phyloP scores from a whole-genome alignment of 2,329 filamentous ascomycete genomes.

The Botrytis aclada region DNA sequence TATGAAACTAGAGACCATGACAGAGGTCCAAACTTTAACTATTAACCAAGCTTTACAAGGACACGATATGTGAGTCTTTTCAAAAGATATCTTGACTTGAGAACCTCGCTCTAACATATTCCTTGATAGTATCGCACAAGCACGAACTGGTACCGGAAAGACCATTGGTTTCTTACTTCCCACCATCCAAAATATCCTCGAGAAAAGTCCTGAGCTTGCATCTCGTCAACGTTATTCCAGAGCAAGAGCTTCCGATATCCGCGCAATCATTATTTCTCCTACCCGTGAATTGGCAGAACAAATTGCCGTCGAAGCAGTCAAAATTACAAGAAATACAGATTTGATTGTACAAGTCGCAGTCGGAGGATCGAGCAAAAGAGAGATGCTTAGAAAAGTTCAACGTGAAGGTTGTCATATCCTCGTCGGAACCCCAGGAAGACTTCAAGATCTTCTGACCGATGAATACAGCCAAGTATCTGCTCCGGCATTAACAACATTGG shows the following conservation, averaged over 20 bases:
- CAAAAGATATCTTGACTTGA: neutral
- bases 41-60: conserved; percentile 75
- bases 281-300: conserved; percentile 81
- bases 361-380: conserved; percentile 76
- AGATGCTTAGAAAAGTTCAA: conserved; percentile 38
- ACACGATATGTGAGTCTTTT: conserved; percentile 39
- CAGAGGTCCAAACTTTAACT: conserved; percentile 67
- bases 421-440: conserved; percentile 83
- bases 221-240: conserved; percentile 34
- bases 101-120: conserved; percentile 21
- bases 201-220: conserved; percentile 55
- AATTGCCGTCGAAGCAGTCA: conserved; percentile 72
- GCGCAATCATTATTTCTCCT: conserved; percentile 71
- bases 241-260: conserved; percentile 57
- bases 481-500: conserved; percentile 76
- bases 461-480: conserved; percentile 41
- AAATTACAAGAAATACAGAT: conserved; percentile 34
- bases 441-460: conserved; percentile 72
- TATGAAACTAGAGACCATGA: conserved; percentile 65
- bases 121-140: conserved; percentile 74
- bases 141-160: conserved; percentile 95
- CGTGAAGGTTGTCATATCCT: conserved; percentile 83
- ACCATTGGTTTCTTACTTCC: conserved; percentile 91
- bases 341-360: conserved; percentile 71
- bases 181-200: conserved; percentile 75